Evolutionary conservation across 1,284 basidiomycete species (phyloP), one percentile per base, ranked within the genome.

Genomic region (Ustilago trichophora): DNA sequence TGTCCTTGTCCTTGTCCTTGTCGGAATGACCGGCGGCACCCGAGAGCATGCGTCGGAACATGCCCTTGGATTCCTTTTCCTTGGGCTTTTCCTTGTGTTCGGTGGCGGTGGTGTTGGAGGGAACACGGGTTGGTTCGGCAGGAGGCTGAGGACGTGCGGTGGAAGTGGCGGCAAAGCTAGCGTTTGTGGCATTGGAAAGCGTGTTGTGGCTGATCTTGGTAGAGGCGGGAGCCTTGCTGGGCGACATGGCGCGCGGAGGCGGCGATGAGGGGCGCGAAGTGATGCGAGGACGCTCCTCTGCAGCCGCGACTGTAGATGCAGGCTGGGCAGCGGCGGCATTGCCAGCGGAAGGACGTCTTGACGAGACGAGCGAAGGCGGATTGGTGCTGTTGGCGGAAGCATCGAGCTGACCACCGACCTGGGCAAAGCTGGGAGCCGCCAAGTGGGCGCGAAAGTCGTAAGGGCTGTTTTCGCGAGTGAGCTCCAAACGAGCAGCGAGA

Each of bases 21-120:
- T 56, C 53, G 18, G 44, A 53, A 33, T 53, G 27, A 8, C 55
- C 63, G 15, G 45, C 42, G 15, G 56, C 58, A 21, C 72, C 65
- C 9, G 76, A 76, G 7, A 80, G 71, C 77, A 80, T 80, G 35
- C 77, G 64, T 15, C 75, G 67, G 41, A 80, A 58, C 50, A 78
- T 78, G 46, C 75, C 75, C 41, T 72, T 70, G 43, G 57, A 43
- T 16, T 77, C 75, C 38, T 75, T 73, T 19, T 69, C 71, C 38
- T 76, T 78, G 26, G 53, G 64, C 50, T 72, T 70, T 16, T 59
- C 69, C 43, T 58, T 52, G 19, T 31, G 33, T 27, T 56, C 48
- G 31, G 13, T 32, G 38, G 33, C 34, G 21, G 26, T 32, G 38
- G 33, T 51, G 49, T 31, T 32, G 12, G 56, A 62, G 31, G 52